Evolutionary conservation across 2,329 filamentous ascomycete genomes (phyloP).

Genomic region (Aplosporella prunicola): DNA sequence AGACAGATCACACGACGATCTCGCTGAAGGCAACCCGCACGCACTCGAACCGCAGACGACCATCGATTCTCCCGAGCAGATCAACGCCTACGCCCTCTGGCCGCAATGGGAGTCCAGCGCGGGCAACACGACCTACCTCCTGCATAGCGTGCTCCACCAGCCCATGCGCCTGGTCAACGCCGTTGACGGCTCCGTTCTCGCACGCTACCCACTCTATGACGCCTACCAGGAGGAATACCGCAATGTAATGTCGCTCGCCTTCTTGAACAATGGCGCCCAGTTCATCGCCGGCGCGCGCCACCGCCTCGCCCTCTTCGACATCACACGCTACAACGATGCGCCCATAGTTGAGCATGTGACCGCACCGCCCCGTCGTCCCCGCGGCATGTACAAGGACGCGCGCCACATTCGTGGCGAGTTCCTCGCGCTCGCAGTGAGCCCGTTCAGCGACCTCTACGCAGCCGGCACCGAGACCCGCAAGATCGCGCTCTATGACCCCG

Average conservation of each 20-base stretch:
- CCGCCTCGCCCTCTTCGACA: constrained; percentile 47
- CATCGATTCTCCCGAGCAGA: constrained; percentile 37
- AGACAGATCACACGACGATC: too few species aligned
- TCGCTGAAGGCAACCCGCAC: too few species aligned
- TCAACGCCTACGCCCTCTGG: constrained; percentile 46
- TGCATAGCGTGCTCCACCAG: constrained; percentile 44
- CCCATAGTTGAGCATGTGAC: constrained; percentile 28
- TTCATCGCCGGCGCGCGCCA: constrained; percentile 51
- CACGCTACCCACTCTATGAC: constrained; percentile 47
- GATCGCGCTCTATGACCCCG: constrained; percentile 46
- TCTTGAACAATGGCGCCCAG: constrained; percentile 36
- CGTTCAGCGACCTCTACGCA: too few species aligned
- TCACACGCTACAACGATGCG: constrained; percentile 37
- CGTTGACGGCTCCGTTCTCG: constrained; percentile 25
- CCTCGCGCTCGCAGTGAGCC: too few species aligned
- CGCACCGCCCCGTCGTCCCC: constrained; percentile 14
- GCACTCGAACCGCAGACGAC: constrained; percentile 29
- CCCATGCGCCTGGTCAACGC: constrained; percentile 48
- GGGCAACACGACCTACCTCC: constrained; percentile 39
- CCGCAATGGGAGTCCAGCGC: constrained; percentile 47
- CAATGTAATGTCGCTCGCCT: constrained; percentile 47
- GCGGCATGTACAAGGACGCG: constrained; percentile 35
- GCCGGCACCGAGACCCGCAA: constrained; percentile 49
- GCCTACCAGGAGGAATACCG: constrained; percentile 48
- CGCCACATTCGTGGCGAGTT: too few species aligned